Evolutionary conservation across 2,329 filamentous ascomycete genomes (phyloP).

Genomic region (Cytospora paraplurivora): DNA sequence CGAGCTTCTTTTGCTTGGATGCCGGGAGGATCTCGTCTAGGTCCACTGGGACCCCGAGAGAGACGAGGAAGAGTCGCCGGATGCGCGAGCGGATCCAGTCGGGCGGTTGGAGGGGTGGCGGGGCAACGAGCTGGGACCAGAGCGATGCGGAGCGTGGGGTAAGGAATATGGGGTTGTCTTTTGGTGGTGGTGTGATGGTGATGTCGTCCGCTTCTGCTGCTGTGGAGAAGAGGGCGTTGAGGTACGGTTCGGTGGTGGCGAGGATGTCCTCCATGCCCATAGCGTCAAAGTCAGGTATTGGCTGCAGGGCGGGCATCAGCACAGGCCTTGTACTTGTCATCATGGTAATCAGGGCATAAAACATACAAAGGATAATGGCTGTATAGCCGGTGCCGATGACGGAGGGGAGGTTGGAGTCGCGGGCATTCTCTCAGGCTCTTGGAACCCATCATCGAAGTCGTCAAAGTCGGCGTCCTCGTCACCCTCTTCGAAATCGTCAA

Average conservation of each 20-base stretch:
- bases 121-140: slow-evolving; percentile 95
- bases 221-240: slow-evolving; percentile 67
- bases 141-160: slow-evolving; percentile 86
- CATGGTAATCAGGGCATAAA: background rate
- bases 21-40: slow-evolving; percentile 96
- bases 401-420: slow-evolving; percentile 48
- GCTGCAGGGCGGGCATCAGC: slow-evolving; percentile 45
- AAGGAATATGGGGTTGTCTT: slow-evolving; percentile 70
- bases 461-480: slow-evolving; percentile 61
- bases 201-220: slow-evolving; percentile 48
- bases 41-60: slow-evolving; percentile 92
- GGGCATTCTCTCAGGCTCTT: slow-evolving; percentile 50
- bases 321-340: background rate
- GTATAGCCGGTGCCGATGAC: slow-evolving; percentile 34
- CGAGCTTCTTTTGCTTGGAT: slow-evolving; percentile 96
- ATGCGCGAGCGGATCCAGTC: slow-evolving; percentile 98
- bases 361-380: slow-evolving; percentile 36
- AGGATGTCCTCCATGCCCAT: slow-evolving; percentile 63
- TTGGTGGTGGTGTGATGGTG: slow-evolving; percentile 51
- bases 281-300: slow-evolving; percentile 68
- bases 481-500: slow-evolving; percentile 65
- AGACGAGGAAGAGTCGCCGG: slow-evolving; percentile 91
- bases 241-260: slow-evolving; percentile 64
- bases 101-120: slow-evolving; percentile 89
- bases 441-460: slow-evolving; percentile 74